Evolutionary conservation across 768 basidiomycete genomes (phyloP), one percentile per base, ranked within the genome.

Genomic region (Hydnomerulius pinastri): DNA sequence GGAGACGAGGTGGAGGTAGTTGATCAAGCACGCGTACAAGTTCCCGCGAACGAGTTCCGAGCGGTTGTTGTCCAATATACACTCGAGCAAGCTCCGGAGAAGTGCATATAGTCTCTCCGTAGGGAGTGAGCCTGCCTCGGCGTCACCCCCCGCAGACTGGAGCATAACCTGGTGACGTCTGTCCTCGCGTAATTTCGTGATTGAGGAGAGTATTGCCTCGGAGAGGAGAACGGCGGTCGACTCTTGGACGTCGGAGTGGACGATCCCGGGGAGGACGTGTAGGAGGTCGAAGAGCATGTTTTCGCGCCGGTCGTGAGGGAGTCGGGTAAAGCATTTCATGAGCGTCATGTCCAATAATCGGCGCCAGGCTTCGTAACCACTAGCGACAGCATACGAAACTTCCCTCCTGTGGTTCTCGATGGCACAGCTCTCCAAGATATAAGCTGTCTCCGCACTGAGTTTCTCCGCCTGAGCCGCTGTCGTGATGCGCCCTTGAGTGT

Each of bases 31-130:
- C 4, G 92, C 92, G 66, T 96, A 98, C n/a, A 98, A 75, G 64
- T 98, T 98, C 6, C 96, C 96, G 21, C 95, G 86, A 15, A 94
- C 87, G 43, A 91, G 76, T 63, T 96, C 92, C 23, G 87, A 80
- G 11, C 84, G 86, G 52, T 87, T 90, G 51, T 80, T 86, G 53
- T 88, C 84, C 50, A 87, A 61, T 48, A 94, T 79, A 41, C 85
- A 87, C 45, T 91, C 84, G 46, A 97, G 66, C 24, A 92, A 74
- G 55, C 77, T 82, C 37, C 85, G 82, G 10, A 98, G 76, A 37
- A 96, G 81, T 2, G 80, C 71, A 54, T 82, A 83, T 11, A 98
- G 71, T 29, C 92, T 78, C 59, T 97, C 94, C 0, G 85, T 81
- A 2, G 93, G 93, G 15, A 94, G 70, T 9, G 84, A 79, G 21